phyloP scores from a whole-genome alignment of 768 basidiomycete species.

The Leccinellum rugosiceps region DNA sequence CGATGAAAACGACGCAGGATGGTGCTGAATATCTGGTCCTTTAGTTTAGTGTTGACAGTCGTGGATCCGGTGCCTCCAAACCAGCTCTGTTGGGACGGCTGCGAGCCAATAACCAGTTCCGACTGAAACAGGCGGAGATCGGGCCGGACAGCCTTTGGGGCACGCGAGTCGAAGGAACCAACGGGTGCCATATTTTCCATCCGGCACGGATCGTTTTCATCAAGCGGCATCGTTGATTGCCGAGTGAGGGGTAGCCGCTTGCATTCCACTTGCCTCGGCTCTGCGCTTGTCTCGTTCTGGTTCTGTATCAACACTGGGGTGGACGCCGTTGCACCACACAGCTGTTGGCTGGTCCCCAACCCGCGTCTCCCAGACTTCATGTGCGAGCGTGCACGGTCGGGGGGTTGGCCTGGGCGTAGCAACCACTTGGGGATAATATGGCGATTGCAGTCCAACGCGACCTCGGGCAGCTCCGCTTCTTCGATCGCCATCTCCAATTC shows the following conservation, averaged over 20 bases:
- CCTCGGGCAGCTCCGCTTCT: conserved; percentile 91
- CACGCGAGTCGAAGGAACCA: conserved; percentile 12
- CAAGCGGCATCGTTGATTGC: conserved; percentile 36
- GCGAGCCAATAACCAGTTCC: conserved; percentile 33
- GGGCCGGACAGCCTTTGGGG: conserved; percentile 16
- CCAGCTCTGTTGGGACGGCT: conserved; percentile 43
- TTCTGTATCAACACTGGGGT: conserved; percentile 60
- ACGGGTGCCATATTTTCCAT: conserved; percentile 35
- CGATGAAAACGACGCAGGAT: conserved; percentile 73
- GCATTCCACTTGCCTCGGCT: conserved; percentile 5
- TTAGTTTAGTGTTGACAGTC: conserved; percentile 87
- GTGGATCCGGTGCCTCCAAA: conserved; percentile 93
- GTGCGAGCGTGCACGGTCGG: conserved; percentile 50
- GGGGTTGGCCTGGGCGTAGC: conserved; percentile 48
- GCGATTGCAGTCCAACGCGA: conserved; percentile 86
- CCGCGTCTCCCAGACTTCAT: conserved; percentile 31
- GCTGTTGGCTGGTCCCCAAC: conserved; percentile 37
- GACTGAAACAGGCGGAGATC: conserved; percentile 41
- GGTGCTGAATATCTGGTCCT: conserved; percentile 93
- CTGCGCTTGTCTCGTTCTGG: conserved; percentile 20
- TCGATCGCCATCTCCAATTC: conserved; percentile 47
- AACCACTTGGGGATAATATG: conserved; percentile 97
- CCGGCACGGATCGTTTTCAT: conserved; percentile 45
- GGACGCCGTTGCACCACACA: conserved; percentile 58
- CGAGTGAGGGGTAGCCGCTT: conserved; percentile 43